Evolutionary conservation across 2,329 filamentous ascomycete genomes (phyloP).

Genomic region (Aspergillus sp.): DNA sequence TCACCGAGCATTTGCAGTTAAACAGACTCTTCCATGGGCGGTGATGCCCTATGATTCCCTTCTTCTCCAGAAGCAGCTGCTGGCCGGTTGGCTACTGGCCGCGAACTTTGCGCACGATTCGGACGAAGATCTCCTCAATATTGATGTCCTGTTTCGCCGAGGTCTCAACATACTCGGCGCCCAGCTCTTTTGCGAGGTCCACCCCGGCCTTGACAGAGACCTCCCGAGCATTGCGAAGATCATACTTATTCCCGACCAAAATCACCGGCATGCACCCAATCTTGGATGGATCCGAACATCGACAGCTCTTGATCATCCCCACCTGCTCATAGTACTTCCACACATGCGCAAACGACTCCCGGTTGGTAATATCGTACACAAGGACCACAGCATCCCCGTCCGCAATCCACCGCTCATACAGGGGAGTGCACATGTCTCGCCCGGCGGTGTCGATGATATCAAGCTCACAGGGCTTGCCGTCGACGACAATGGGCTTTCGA

Average conservation of each 20-base stretch:
- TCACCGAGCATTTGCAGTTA: too few relatives aligned
- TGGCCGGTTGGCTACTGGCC: neutral
- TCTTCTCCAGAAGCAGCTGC: neutral
- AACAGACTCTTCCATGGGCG: too few relatives aligned
- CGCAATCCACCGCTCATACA: neutral
- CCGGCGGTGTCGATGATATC: slow-evolving; percentile 1
- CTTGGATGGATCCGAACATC: neutral
- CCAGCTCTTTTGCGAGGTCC: neutral
- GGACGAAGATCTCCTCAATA: neutral
- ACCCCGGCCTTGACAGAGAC: neutral
- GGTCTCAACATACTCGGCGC: neutral
- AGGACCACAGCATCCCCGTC: neutral
- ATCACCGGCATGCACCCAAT: neutral
- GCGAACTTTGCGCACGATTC: neutral
- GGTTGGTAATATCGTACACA: neutral
- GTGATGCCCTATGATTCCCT: neutral
- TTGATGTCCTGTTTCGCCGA: neutral
- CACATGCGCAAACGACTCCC: neutral
- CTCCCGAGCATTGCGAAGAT: neutral
- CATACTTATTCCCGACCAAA: neutral
- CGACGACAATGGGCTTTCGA: neutral
- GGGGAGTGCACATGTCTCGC: neutral
- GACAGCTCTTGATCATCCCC: neutral
- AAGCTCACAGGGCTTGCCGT: neutral
- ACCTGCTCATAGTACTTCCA: neutral